Conservation (phyloP, 768 basidiomycete species). For the Boletus huronensis region DNA sequence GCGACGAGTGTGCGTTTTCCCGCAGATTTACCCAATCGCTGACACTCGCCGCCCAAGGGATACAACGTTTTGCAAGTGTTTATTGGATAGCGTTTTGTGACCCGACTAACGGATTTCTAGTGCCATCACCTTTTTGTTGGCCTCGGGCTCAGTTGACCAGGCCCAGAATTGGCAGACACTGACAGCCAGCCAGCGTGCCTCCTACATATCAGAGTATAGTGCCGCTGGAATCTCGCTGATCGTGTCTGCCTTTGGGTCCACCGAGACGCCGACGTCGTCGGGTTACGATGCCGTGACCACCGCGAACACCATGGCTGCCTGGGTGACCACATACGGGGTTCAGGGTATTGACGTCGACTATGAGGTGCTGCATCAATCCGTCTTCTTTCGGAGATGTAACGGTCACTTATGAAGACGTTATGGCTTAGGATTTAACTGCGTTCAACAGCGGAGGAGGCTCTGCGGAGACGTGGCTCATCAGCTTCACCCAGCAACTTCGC, state of each 20-base stretch:
- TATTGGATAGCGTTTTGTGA: neutral
- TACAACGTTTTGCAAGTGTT: slow-evolving; percentile 34
- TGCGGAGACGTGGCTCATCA: slow-evolving; percentile 35
- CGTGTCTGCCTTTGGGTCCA: slow-evolving; percentile 52
- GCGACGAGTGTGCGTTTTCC: neutral
- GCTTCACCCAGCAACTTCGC: slow-evolving; percentile 34
- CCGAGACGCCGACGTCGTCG: slow-evolving; percentile 39
- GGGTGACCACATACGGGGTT: slow-evolving; percentile 44
- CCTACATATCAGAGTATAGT: slow-evolving; percentile 45
- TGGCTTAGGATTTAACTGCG: slow-evolving; percentile 32
- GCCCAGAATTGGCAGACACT: slow-evolving; percentile 44
- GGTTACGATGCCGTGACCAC: slow-evolving; percentile 38
- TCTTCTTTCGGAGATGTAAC: neutral
- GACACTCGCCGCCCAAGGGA: slow-evolving; percentile 18
- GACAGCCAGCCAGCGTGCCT: slow-evolving; percentile 33
- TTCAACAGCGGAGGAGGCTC: slow-evolving; percentile 36
- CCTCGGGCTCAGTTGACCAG: slow-evolving; percentile 41
- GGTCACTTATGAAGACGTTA: neutral
- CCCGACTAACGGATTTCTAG: slow-evolving; percentile 13
- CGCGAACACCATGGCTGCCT: slow-evolving; percentile 44
- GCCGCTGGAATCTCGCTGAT: slow-evolving; percentile 55
- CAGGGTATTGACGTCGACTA: slow-evolving; percentile 57
- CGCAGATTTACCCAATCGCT: neutral
- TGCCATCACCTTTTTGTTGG: slow-evolving; percentile 41
- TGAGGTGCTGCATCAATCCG: slow-evolving; percentile 28